phyloP scores from a whole-genome alignment of 495 filamentous ascomycete genomes.

The Rhypophila decipiens region DNA sequence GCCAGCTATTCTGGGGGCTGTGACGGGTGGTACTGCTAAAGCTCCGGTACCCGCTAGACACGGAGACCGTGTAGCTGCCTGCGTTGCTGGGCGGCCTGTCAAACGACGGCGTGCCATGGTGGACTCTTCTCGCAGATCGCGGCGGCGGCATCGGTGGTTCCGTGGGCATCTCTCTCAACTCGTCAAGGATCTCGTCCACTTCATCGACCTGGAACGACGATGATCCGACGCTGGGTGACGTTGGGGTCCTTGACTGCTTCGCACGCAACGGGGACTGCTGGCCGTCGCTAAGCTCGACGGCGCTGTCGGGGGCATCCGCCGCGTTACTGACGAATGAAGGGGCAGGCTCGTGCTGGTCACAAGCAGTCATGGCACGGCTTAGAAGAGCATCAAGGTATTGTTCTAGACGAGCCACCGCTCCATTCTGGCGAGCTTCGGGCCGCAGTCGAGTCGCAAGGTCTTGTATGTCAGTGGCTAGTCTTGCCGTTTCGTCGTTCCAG shows the following conservation, averaged over 20 bases:
- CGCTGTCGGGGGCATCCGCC: conserved; percentile 38
- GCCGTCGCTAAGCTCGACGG: conserved; percentile 33
- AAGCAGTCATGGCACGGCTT: conserved; percentile 19
- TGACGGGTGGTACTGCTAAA: not conserved
- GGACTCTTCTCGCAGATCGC: conserved; percentile 24
- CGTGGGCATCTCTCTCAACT: conserved; percentile 26
- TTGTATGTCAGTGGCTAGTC: conserved; percentile 9
- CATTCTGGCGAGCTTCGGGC: conserved; percentile 27
- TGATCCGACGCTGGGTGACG: not conserved
- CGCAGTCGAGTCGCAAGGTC: conserved; percentile 4
- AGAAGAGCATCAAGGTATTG: conserved; percentile 30
- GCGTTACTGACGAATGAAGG: conserved; percentile 22
- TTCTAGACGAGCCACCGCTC: conserved; percentile 23
- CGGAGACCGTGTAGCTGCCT: not conserved
- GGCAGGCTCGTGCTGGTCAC: conserved; percentile 10
- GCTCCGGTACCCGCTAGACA: not conserved
- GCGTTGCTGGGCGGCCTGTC: conserved; percentile 5
- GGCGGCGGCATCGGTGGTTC: conserved; percentile 34
- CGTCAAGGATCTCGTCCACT: conserved; percentile 32
- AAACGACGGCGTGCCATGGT: conserved; percentile 1
- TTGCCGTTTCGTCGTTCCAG: conserved; percentile 10
- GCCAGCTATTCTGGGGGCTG: not conserved
- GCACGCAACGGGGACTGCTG: conserved; percentile 2
- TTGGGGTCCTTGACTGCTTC: conserved; percentile 12
- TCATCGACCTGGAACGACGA: conserved; percentile 14